phyloP scores from a whole-genome alignment of 352 stramenopile genomes.

The Phytophthora agathidicida region DNA sequence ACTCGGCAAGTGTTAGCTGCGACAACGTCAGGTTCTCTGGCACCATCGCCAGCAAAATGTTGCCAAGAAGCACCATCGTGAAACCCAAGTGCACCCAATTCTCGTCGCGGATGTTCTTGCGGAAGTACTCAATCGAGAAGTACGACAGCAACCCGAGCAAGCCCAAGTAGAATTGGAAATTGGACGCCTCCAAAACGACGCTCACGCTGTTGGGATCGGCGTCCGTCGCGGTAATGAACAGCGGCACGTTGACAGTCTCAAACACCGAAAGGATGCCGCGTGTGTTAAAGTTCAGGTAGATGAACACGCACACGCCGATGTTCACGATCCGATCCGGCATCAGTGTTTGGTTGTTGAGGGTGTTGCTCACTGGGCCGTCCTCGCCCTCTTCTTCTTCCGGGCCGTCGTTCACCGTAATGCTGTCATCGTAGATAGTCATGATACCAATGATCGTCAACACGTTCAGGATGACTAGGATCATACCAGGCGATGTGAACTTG shows the following conservation, averaged over 20 bases:
- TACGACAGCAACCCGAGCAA: slow-evolving; percentile 71
- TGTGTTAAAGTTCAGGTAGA: slow-evolving; percentile 79
- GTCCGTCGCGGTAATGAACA: slow-evolving; percentile 70
- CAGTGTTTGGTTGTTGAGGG: slow-evolving; percentile 44
- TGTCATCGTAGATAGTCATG: slow-evolving; percentile 63
- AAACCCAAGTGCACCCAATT: slow-evolving; percentile 75
- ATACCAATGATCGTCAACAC: slow-evolving; percentile 65
- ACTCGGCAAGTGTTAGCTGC: slow-evolving; percentile 51
- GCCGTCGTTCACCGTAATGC: slow-evolving; percentile 56
- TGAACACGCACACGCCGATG: slow-evolving; percentile 70
- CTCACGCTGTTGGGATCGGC: slow-evolving; percentile 52
- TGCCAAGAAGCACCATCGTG: slow-evolving; percentile 56
- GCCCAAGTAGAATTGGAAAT: slow-evolving; percentile 82
- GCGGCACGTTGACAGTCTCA: slow-evolving; percentile 78
- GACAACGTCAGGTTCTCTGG: slow-evolving; percentile 48
- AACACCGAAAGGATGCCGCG: slow-evolving; percentile 80
- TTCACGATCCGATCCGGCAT: slow-evolving; percentile 66
- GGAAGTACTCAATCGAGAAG: slow-evolving; percentile 76
- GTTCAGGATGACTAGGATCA: slow-evolving; percentile 68
- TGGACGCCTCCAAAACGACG: slow-evolving; percentile 64
- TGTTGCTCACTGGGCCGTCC: slow-evolving; percentile 34
- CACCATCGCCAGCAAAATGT: slow-evolving; percentile 52
- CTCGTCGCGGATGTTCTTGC: slow-evolving; percentile 59
- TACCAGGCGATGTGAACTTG: slow-evolving; percentile 67
- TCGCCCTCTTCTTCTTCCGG: slow-evolving; percentile 46